Evolutionary conservation across 495 filamentous ascomycete genomes (phyloP).

Genomic region (Penicillium flavigenum): DNA sequence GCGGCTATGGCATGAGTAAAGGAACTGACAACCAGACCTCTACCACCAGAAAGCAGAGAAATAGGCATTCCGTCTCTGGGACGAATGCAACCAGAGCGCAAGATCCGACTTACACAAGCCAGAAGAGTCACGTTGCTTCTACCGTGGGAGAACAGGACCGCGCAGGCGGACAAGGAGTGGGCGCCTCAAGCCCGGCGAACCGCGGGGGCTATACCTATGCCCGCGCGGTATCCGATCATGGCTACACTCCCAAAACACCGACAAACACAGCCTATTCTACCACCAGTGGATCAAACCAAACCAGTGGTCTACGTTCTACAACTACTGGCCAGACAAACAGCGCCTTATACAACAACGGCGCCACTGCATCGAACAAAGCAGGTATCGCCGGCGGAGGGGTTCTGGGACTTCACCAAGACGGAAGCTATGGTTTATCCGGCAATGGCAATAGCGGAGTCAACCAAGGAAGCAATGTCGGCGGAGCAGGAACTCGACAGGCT

Average conservation of each 20-base stretch:
- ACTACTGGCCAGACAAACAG: neutral
- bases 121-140: neutral
- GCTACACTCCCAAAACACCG: neutral
- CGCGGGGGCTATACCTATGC: neutral
- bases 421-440: neutral
- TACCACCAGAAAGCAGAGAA: neutral
- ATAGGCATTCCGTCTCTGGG: neutral
- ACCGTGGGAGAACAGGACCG: neutral
- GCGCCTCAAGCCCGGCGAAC: neutral
- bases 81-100: neutral
- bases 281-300: neutral
- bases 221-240: neutral
- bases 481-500: conserved; percentile 9
- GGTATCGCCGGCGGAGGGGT: neutral
- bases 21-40: neutral
- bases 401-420: neutral
- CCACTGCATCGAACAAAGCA: neutral
- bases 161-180: neutral
- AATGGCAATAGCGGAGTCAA: neutral
- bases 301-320: conserved; percentile 3
- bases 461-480: neutral
- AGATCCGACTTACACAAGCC: neutral
- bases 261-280: neutral
- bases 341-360: neutral
- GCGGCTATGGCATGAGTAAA: conserved; percentile 4